These are phyloP conservation scores for Amaranthus tricolor DNA, from an alignment of 179 eudicot genomes.

Conservation along the genomic window DNA sequence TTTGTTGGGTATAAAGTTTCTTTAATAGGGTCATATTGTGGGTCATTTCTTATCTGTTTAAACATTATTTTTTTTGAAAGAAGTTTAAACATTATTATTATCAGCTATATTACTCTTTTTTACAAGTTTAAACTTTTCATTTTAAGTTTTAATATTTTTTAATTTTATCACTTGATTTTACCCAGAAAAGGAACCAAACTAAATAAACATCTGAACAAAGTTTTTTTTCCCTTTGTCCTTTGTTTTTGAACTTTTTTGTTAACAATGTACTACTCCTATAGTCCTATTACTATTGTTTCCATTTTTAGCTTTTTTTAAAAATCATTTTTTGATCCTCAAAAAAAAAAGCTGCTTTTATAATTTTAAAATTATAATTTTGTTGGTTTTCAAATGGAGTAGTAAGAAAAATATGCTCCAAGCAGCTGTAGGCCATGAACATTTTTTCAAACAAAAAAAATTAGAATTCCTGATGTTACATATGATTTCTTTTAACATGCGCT, in stretches of 20 bases:
- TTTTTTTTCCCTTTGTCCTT: background rate
- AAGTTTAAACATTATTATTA: background rate
- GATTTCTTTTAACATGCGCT: slow-evolving; percentile 13
- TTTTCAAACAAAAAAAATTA: too few relatives aligned
- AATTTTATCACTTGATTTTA: background rate
- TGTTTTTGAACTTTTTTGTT: background rate
- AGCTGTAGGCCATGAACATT: background rate
- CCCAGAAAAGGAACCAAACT: background rate
- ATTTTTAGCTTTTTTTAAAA: background rate
- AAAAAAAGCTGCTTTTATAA: background rate
- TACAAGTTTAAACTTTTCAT: background rate
- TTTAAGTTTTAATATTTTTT: background rate
- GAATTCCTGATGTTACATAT: background rate
- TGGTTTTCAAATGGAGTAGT: too few relatives aligned
- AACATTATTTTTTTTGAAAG: too few relatives aligned
- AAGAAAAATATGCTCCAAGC: too few relatives aligned
- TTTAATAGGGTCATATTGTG: background rate
- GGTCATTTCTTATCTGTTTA: background rate
- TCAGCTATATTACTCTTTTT: background rate
- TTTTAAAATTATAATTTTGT: background rate
- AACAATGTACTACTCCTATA: too few relatives aligned
- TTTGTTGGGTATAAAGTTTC: background rate
- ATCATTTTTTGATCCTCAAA: too few relatives aligned
- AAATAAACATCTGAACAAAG: background rate
- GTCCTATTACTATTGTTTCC: background rate